These are phyloP conservation scores for Baorangia bicolor DNA, from an alignment of 768 basidiomycete species.

Conservation along the genomic window DNA sequence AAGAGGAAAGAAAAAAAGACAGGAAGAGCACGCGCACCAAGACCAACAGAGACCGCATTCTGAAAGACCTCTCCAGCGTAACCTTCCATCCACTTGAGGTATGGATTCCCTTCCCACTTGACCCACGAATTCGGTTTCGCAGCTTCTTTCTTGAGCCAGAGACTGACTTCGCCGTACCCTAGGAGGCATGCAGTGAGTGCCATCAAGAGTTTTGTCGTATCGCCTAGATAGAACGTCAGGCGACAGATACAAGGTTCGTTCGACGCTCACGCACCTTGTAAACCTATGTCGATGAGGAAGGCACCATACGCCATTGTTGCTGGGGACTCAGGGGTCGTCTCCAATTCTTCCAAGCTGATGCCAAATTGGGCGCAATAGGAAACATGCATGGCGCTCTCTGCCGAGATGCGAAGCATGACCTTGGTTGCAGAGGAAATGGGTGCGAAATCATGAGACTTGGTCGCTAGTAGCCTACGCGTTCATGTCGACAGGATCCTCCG, in stretches of 20 bases:
- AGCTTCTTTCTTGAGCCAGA: conserved; percentile 70
- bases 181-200: conserved; percentile 83
- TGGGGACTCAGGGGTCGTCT: conserved; percentile 59
- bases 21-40: conserved; percentile 50
- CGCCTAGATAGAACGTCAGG: conserved; percentile 44
- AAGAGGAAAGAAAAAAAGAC: background rate
- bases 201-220: conserved; percentile 69
- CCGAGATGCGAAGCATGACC: conserved; percentile 60
- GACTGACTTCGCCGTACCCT: conserved; percentile 90
- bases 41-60: conserved; percentile 64
- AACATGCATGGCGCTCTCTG: conserved; percentile 73
- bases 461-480: conserved; percentile 60
- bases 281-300: conserved; percentile 77
- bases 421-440: conserved; percentile 62
- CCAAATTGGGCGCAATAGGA: conserved; percentile 71
- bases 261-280: conserved; percentile 36
- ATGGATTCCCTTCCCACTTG: conserved; percentile 65
- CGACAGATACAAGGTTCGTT: background rate
- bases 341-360: conserved; percentile 58
- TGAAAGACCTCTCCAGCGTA: conserved; percentile 76
- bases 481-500: conserved; percentile 10
- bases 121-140: conserved; percentile 48
- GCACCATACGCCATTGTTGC: conserved; percentile 85
- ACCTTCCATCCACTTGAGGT: conserved; percentile 74
- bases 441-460: conserved; percentile 67